Evolutionary conservation across 148 eudicot species (phyloP), one percentile per base, ranked within the genome.

Genomic region (Mesembryanthemum crystallinum): DNA sequence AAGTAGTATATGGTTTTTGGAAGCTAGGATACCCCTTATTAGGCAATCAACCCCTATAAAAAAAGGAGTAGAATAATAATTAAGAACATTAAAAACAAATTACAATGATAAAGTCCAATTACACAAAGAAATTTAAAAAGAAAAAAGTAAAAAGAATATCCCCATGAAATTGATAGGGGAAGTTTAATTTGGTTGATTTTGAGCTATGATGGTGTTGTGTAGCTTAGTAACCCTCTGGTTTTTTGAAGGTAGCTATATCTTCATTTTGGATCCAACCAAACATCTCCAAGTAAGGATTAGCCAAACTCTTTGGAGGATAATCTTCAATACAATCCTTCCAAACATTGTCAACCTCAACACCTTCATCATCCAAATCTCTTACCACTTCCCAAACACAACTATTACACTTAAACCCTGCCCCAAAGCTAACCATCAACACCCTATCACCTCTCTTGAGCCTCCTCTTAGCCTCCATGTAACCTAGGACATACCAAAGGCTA

Each of bases 311-410:
- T 33, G 76, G 74, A 35, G 96, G 96, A 47, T 90, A 88, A 7
- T 72, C 45, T 3, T 69, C 79, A 39, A 91, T 85, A 55, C 86
- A 84, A 52, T 85, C 86, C 7, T 73, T 80, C 92, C 96, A 91
- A 2, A 83, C 92, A 80, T 86, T 88, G 0, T 60, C 76, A 69
- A 72, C 27, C 35, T 42, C 72, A 21, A 20, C 87, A n/a, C n/a
- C n/a, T n/a, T n/a, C n/a, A n/a, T n/a, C n/a, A 1, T 77, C 86
- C 78, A 91, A 79, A 59, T 89, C 92, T 63, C 88, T 78, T 5
- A 87, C 75, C 33, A 91, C 92, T 57, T 91, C 92, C 96, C 91
- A 91, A 75, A 91, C 28, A 62, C 91, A 87, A 61, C 92, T 91
- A 32, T 91, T 91, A 54, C 96, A 91, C 82, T 88, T 88, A 29